Evolutionary conservation across 129 eudicot genomes (phyloP), one percentile per base, ranked within the genome.

Genomic region (Centrapalus pauciflorus): DNA sequence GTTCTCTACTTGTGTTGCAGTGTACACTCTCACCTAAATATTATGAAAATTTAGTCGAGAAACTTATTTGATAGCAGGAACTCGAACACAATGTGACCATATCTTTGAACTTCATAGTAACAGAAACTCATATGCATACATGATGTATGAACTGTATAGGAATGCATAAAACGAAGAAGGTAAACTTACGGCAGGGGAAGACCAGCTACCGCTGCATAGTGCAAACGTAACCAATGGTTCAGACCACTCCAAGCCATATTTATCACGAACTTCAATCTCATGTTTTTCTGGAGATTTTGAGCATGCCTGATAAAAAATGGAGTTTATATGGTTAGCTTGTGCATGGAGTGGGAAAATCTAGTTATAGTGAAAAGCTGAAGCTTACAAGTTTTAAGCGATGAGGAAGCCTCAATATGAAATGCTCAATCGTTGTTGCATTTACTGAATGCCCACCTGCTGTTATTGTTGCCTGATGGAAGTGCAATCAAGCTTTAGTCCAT

Each of bases 191-290:
- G n/a, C n/a, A 59, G 98, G 96, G n/a, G 95, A 93, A 24, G 96
- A 88, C 95, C 98, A 88, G 63, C 95, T 82, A 61, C 98, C 98
- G 60, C 87, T 86, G 72, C 95, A 83, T 54, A 93, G 76, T n/a
- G 96, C 98, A 81, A 93, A 88, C 67, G 90, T 80, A 64, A 93
- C 96, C 65, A 82, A 75, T 13, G 98, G 96, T 70, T 93, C 98
- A 1, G 95, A 82, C 84, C 87, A 88, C 75, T 88, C 98, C 85
- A 93, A 76, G 5, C 96, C 92, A 52, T 88, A 89, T 48, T 72
- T 77, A 28, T 57, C 68, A 52, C 81, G 81, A 25, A 81, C 85
- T 66, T 81, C 84, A 68, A 67, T 68, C 28, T 82, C 95, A 38
- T 78, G 67, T 11, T 63, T 72, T 67, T 74, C 84, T 10, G 77